Evolutionary conservation across 305 asterid species (phyloP).

Genomic region (Fraxinus dipetala): DNA sequence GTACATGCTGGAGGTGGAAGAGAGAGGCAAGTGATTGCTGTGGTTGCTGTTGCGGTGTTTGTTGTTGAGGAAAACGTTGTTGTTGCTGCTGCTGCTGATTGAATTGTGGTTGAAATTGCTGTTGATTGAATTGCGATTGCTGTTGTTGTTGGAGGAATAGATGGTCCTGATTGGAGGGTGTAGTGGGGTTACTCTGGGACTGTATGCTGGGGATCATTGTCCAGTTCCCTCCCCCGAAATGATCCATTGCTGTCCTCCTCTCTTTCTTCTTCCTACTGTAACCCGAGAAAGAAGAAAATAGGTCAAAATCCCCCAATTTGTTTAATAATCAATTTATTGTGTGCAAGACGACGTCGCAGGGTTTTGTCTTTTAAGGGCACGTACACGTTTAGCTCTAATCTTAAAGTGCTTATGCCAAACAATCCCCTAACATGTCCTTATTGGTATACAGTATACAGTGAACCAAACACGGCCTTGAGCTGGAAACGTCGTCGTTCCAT

Average conservation of each 20-base stretch:
- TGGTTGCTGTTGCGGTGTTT: constrained; percentile 34
- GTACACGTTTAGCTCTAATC: neutral
- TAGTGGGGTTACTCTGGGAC: constrained; percentile 69
- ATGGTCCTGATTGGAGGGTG: constrained; percentile 79
- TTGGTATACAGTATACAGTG: neutral
- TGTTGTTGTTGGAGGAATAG: constrained; percentile 68
- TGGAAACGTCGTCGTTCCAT: neutral
- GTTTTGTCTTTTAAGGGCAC: neutral
- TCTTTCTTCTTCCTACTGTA: neutral
- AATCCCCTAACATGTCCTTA: neutral
- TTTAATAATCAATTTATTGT: neutral
- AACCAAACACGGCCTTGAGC: neutral
- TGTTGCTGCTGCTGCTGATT: constrained; percentile 29
- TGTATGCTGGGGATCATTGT: constrained; percentile 78
- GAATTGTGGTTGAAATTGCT: constrained; percentile 34
- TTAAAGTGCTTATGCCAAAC: neutral
- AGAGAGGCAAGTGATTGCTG: constrained; percentile 83
- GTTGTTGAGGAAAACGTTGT: constrained; percentile 20
- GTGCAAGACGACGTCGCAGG: neutral
- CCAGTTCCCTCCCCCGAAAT: constrained; percentile 88
- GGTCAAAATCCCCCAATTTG: neutral
- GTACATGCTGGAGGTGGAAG: constrained; percentile 73
- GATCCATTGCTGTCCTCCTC: constrained; percentile 50
- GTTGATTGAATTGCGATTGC: constrained; percentile 54
- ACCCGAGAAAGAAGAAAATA: neutral